Conservation (phyloP, 2,329 filamentous ascomycete genomes). For the Epicoccum sorghinum region DNA sequence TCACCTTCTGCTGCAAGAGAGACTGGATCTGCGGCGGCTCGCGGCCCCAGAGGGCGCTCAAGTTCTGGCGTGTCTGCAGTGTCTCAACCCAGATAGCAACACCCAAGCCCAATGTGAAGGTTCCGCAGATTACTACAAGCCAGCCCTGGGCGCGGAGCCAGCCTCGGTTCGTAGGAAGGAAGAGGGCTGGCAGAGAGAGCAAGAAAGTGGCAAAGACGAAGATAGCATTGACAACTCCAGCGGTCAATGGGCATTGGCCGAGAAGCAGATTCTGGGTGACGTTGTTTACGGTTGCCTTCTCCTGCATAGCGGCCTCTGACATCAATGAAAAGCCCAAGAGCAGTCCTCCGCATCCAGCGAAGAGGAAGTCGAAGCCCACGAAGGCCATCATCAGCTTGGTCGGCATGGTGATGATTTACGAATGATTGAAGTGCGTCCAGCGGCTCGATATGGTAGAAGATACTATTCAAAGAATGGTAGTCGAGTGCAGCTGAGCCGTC, state of each 20-base stretch:
- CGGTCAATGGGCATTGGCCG: constrained; percentile 61
- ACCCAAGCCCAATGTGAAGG: constrained; percentile 67
- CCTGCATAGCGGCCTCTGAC: constrained; percentile 52
- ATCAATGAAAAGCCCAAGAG: constrained; percentile 61
- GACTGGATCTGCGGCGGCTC: constrained; percentile 66
- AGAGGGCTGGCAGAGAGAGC: constrained; percentile 72
- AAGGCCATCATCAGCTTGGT: constrained; percentile 62
- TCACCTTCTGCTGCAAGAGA: constrained; percentile 72
- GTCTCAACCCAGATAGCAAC: constrained; percentile 72
- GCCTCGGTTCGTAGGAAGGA: constrained; percentile 67
- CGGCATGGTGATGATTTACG: constrained; percentile 49
- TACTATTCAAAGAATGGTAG: constrained; percentile 36
- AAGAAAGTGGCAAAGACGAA: constrained; percentile 74
- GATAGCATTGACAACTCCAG: constrained; percentile 73
- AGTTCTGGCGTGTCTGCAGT: constrained; percentile 68
- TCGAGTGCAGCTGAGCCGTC: constrained; percentile 46
- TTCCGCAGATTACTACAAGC: constrained; percentile 69
- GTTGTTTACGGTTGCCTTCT: constrained; percentile 53
- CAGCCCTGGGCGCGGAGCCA: constrained; percentile 75
- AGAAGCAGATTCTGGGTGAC: constrained; percentile 61
- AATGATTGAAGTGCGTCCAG: constrained; percentile 19
- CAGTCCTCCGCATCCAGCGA: constrained; percentile 58
- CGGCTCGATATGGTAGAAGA: constrained; percentile 12
- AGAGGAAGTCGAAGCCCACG: constrained; percentile 58
- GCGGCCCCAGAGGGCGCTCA: constrained; percentile 65